These are phyloP conservation scores for Nakazawaea laoshanensis DNA, from an alignment of 805 yeast species.

Conservation along the genomic window DNA sequence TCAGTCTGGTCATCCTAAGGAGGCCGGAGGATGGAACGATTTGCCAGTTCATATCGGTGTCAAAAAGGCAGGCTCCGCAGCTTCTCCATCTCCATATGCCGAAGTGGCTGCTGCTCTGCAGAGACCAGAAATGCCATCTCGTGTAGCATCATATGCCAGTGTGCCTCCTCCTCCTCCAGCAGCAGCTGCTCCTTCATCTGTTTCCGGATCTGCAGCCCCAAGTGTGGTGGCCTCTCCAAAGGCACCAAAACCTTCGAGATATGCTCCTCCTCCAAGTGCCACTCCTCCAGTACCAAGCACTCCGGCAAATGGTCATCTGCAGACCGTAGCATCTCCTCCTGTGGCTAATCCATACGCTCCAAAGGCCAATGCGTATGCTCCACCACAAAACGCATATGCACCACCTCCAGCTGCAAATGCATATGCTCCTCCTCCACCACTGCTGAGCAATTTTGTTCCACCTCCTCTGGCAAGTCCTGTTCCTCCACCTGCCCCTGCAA, in stretches of 20 bases:
- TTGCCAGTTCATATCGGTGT: conserved; percentile 38
- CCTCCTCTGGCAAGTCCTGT: conserved; percentile 14
- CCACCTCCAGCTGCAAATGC: conserved; percentile 14
- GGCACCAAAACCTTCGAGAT: conserved; percentile 16
- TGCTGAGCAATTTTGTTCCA: conserved; percentile 9
- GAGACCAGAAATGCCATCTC: conserved; percentile 14
- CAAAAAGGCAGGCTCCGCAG: conserved; percentile 30
- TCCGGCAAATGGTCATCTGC: not conserved
- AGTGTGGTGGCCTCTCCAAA: conserved; percentile 1
- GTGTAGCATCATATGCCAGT: conserved; percentile 15
- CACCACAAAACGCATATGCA: conserved; percentile 5
- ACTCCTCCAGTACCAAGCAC: conserved; percentile 7
- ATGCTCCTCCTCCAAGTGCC: conserved; percentile 18
- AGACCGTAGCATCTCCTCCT: conserved; percentile 1
- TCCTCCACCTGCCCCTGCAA: conserved; percentile 10
- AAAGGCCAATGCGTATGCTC: conserved; percentile 25
- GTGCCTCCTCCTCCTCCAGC: conserved; percentile 13
- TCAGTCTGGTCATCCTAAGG: conserved; percentile 21
- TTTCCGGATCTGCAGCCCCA: conserved; percentile 2
- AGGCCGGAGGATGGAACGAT: conserved; percentile 68
- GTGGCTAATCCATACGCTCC: conserved; percentile 6
- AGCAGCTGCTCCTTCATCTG: conserved; percentile 10
- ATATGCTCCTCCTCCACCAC: conserved; percentile 17
- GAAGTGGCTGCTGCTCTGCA: conserved; percentile 16
- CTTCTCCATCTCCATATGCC: conserved; percentile 15